Evolutionary conservation across 75 land plant species (phyloP).

Genomic region (Sequoia sempervirens): DNA sequence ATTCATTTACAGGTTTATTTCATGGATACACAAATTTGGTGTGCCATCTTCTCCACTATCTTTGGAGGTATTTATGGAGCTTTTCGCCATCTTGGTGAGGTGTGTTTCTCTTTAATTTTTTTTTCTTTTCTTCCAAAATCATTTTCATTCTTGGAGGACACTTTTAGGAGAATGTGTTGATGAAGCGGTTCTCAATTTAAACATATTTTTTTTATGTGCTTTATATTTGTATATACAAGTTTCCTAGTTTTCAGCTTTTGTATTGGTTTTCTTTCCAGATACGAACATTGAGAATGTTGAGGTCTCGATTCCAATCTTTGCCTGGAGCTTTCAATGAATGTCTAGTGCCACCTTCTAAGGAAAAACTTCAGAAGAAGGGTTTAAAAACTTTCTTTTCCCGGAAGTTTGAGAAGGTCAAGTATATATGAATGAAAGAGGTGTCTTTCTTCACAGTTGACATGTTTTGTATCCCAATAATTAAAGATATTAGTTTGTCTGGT

Average conservation of each 20-base stretch:
- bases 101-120: conserved; percentile 16
- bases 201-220: neutral
- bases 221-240: neutral
- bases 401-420: conserved; percentile 31
- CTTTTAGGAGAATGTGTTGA: neutral
- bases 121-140: neutral
- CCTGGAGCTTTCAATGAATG: conserved; percentile 78
- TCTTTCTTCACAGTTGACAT: neutral
- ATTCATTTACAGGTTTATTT: conserved; percentile 70
- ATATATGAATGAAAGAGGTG: neutral
- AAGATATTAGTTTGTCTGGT: neutral
- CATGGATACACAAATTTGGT: conserved; percentile 99
- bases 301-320: conserved; percentile 76
- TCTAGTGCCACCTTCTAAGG: conserved; percentile 40
- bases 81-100: conserved; percentile 94
- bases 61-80: conserved; percentile 89
- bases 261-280: neutral
- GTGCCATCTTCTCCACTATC: conserved; percentile 75
- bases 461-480: too few species aligned
- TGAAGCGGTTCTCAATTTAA: neutral
- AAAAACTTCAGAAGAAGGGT: conserved; percentile 17
- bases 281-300: conserved; percentile 52
- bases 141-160: neutral
- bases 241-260: neutral
- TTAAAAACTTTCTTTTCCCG: conserved; percentile 31